Evolutionary conservation across 1,284 basidiomycete species (phyloP), one percentile per base, ranked within the genome.

Genomic region (Leccinum pachyderme): DNA sequence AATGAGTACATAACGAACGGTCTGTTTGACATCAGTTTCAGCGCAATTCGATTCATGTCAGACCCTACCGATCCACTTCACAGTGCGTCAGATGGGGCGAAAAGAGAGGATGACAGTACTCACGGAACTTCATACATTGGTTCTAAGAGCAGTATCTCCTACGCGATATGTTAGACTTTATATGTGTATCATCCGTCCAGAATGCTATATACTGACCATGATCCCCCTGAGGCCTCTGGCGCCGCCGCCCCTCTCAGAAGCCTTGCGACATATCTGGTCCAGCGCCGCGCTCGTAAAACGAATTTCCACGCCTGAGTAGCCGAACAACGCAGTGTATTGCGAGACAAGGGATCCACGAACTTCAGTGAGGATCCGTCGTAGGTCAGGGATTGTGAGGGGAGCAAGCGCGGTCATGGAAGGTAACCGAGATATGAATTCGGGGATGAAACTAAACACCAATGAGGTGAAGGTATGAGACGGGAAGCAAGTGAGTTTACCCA

Each of bases 111-210:
- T 1, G 18, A 35, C 4, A 48, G 31, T 50, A 86, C 92, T 83
- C 71, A 95, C 92, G 83, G 93, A 65, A 82, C 87, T 75, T 95
- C 92, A 69, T 91, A 95, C 92, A 96, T 95, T 1, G 91, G 79
- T 54, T 96, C 92, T 51, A 93, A 71, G 41, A 94, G 73, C 4
- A 95, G 69, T 7, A 80, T 71, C 72, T 95, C 93, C 86, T 93
- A 60, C 22, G 25, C n/a, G 11, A 54, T 45, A 48, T 44, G 31
- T 60, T 37, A 58, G 45, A 53, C 56, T 31, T 53, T 37, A 28
- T 32, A 15, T 31, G 22, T 13, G 32, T 11, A 35, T 35, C 24
- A 31, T 22, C 32, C 35, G 18, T 51, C 31, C 6, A 48, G 37
- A 44, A 37, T 27, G 24, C 22, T 27, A 27, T 52, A 49, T 49